Conservation (phyloP, 2,329 filamentous ascomycete genomes). For the Teratosphaeria pseudoeucalypti region DNA sequence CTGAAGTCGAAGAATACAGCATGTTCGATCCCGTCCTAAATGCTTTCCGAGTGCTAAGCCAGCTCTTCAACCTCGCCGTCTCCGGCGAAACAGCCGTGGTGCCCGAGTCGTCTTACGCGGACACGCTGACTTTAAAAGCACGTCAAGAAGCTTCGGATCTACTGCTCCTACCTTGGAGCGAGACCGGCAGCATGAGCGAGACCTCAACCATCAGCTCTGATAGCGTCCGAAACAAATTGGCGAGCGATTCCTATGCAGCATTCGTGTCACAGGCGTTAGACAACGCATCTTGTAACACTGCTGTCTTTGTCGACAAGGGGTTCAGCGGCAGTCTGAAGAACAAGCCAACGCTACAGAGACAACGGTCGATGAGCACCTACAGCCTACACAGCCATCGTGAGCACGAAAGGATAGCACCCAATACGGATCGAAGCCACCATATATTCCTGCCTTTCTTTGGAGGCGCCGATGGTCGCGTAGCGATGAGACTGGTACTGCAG, state of each 20-base stretch:
- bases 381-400: conserved; percentile 53
- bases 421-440: conserved; percentile 63
- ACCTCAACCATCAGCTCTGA: conserved; percentile 41
- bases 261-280: conserved; percentile 64
- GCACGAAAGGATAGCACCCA: conserved; percentile 42
- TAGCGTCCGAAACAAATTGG: conserved; percentile 50
- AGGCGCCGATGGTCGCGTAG: conserved; percentile 68
- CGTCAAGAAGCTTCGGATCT: conserved; percentile 48
- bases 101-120: conserved; percentile 66
- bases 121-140: conserved; percentile 60
- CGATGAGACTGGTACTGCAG: conserved; percentile 72
- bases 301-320: conserved; percentile 68
- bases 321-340: conserved; percentile 41
- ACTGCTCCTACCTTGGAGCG: conserved; percentile 81
- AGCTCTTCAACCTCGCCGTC: conserved; percentile 71
- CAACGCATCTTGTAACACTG: conserved; percentile 55
- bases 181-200: conserved; percentile 66
- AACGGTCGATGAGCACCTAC: conserved; percentile 36
- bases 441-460: conserved; percentile 84
- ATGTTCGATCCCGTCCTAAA: conserved; percentile 73
- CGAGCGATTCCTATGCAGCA: conserved; percentile 52
- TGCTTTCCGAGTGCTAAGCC: conserved; percentile 79
- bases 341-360: conserved; percentile 33
- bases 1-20: conserved; percentile 62
- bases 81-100: conserved; percentile 73